These are phyloP conservation scores for Zoysia matrella DNA, from an alignment of 202 grass and related monocot genomes.

Conservation along the genomic window DNA sequence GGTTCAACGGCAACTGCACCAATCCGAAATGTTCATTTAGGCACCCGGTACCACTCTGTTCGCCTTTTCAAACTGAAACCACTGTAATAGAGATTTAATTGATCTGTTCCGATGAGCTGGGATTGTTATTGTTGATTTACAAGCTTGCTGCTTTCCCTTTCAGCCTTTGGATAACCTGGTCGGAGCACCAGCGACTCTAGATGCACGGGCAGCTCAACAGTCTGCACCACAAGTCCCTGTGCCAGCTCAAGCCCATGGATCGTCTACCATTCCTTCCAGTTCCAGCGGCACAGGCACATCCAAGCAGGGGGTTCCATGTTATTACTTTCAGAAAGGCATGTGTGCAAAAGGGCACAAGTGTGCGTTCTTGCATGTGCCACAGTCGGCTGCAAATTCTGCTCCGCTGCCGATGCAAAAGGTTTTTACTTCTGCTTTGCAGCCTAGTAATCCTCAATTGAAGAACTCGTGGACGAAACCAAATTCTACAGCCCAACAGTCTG, in stretches of 20 bases:
- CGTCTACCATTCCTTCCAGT: constrained; percentile 20
- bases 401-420: constrained; percentile 35
- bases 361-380: constrained; percentile 55
- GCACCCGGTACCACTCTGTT: constrained; percentile 58
- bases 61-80: background rate
- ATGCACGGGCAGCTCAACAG: constrained; percentile 38
- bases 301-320: constrained; percentile 66
- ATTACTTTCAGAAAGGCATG: constrained; percentile 72
- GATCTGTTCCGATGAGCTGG: background rate
- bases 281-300: background rate
- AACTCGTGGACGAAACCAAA: constrained; percentile 57
- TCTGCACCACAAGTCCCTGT: constrained; percentile 34
- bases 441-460: constrained; percentile 36
- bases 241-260: constrained; percentile 20
- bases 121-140: background rate
- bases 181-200: constrained; percentile 32
- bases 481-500: constrained; percentile 31
- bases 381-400: constrained; percentile 42
- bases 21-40: constrained; percentile 84
- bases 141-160: background rate
- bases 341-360: constrained; percentile 69
- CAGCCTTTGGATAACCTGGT: constrained; percentile 60
- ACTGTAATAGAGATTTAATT: background rate
- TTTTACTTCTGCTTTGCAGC: constrained; percentile 39
- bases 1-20: constrained; percentile 71